Percentiles rank a stretch among this genome's conserved stretches.
Evolutionary conservation across 2,329 filamentous ascomycete genomes (phyloP).

Genomic region (Lachnellula subtilissima): DNA sequence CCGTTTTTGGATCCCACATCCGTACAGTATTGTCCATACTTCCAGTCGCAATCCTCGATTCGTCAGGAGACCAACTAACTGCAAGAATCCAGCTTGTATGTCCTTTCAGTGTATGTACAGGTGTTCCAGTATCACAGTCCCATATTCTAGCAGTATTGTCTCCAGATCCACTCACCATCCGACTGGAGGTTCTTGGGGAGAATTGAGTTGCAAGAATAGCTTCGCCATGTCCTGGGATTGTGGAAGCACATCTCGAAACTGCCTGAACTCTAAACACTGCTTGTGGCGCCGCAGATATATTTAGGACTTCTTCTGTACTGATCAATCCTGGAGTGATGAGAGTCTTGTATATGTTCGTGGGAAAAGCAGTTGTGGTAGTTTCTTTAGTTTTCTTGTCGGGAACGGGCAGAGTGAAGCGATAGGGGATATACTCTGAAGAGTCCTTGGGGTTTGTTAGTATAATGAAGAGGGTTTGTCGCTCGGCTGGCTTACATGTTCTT

Average conservation of each 20-base stretch:
- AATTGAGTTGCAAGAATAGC: slow-evolving; percentile 84
- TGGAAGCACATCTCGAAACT: slow-evolving; percentile 82
- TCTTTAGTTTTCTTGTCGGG: slow-evolving; percentile 33
- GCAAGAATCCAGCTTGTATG: slow-evolving; percentile 88
- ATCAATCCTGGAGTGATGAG: slow-evolving; percentile 36
- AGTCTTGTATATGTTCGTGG: slow-evolving; percentile 41
- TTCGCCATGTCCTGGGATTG: slow-evolving; percentile 86
- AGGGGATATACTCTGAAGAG: slow-evolving; percentile 57
- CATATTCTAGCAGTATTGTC: slow-evolving; percentile 89
- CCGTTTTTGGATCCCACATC: slow-evolving; percentile 81
- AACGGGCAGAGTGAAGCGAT: slow-evolving; percentile 56
- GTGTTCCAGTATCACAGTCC: slow-evolving; percentile 92
- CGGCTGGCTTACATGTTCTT: slow-evolving; percentile 57
- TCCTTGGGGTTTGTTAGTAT: slow-evolving; percentile 39
- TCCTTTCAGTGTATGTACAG: slow-evolving; percentile 77
- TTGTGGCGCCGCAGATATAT: slow-evolving; percentile 67
- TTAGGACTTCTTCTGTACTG: slow-evolving; percentile 34
- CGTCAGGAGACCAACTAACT: slow-evolving; percentile 83
- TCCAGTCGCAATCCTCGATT: slow-evolving; percentile 74
- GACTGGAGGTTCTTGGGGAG: slow-evolving; percentile 69
- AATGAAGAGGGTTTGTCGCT: background rate
- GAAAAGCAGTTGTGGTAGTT: slow-evolving; percentile 37
- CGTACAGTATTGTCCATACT: slow-evolving; percentile 91
- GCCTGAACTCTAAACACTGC: slow-evolving; percentile 91
- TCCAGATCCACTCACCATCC: slow-evolving; percentile 82